These are phyloP conservation scores for Telopea speciosissima DNA, from an alignment of 177 flowering plant genomes.

Conservation along the genomic window DNA sequence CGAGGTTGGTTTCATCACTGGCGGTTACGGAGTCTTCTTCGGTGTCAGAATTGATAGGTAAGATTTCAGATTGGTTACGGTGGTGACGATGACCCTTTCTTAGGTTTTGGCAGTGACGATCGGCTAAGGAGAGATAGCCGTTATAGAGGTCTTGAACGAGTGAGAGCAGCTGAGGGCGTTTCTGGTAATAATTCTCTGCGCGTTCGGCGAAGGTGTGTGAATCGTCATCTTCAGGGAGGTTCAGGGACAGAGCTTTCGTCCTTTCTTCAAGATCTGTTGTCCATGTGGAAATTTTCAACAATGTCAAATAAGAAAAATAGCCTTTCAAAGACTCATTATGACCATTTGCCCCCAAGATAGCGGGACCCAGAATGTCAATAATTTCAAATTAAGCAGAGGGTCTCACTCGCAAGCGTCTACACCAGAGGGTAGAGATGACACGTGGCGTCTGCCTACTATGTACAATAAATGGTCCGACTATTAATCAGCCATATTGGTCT, in stretches of 20 bases:
- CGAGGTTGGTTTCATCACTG: conserved; percentile 8
- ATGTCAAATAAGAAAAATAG: neutral
- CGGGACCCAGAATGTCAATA: too few relatives aligned
- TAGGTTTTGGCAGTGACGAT: conserved; percentile 16
- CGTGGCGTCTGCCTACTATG: too few relatives aligned
- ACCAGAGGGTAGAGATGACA: too few relatives aligned
- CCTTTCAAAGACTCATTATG: too few relatives aligned
- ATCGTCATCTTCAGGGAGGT: conserved; percentile 23
- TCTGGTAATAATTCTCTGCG: conserved; percentile 68
- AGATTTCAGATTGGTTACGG: neutral
- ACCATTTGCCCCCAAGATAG: too few relatives aligned
- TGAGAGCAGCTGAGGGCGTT: conserved; percentile 61
- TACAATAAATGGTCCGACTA: too few relatives aligned
- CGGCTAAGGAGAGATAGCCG: conserved; percentile 47
- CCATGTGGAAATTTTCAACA: neutral
- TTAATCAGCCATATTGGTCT: too few relatives aligned
- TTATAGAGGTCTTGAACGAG: conserved; percentile 70
- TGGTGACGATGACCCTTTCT: too few relatives aligned
- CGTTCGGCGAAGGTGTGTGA: conserved; percentile 58
- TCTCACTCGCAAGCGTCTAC: too few relatives aligned
- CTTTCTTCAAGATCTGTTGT: conserved; percentile 51
- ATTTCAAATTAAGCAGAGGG: too few relatives aligned
- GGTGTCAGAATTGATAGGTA: neutral
- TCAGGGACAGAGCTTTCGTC: conserved; percentile 30
- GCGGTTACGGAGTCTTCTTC: neutral